Conservation (phyloP, 148 eudicot genomes). For the Heliamphora exappendiculata region DNA sequence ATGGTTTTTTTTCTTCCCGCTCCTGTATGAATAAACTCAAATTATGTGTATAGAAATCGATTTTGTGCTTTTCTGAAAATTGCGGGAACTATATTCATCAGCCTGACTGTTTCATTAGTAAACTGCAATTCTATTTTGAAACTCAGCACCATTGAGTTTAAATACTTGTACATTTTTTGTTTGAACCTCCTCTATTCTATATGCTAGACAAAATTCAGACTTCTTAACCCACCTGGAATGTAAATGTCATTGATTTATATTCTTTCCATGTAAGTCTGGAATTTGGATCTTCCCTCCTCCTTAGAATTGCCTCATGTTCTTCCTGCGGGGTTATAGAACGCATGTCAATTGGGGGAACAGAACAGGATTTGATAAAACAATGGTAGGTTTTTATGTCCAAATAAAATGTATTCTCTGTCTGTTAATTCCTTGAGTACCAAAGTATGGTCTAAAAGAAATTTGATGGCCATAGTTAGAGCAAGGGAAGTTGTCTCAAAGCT, state of each 20-base stretch:
- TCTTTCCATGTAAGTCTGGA: slow-evolving; percentile 38
- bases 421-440: slow-evolving; percentile 26
- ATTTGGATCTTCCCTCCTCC: slow-evolving; percentile 20
- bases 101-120: slow-evolving; percentile 78
- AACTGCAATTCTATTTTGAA: slow-evolving; percentile 37
- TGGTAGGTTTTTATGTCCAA: background rate
- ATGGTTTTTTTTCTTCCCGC: background rate
- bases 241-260: slow-evolving; percentile 58
- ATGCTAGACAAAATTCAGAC: slow-evolving; percentile 2
- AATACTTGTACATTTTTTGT: background rate
- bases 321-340: too few relatives aligned
- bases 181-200: too few relatives aligned
- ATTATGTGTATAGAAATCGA: background rate
- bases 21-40: background rate
- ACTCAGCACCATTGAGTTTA: background rate
- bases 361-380: background rate
- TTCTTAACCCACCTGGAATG: slow-evolving; percentile 30
- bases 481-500: slow-evolving; percentile 36
- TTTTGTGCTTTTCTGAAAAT: slow-evolving; percentile 65
- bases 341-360: too few relatives aligned
- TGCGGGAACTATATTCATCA: slow-evolving; percentile 76
- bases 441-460: slow-evolving; percentile 40
- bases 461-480: slow-evolving; percentile 25
- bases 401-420: slow-evolving; percentile 3
- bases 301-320: slow-evolving; percentile 43